Evolutionary conservation across 1,139 yeast species (phyloP), one percentile per base, ranked within the genome.

Genomic region (Magnusiomyces tetraspermus): DNA sequence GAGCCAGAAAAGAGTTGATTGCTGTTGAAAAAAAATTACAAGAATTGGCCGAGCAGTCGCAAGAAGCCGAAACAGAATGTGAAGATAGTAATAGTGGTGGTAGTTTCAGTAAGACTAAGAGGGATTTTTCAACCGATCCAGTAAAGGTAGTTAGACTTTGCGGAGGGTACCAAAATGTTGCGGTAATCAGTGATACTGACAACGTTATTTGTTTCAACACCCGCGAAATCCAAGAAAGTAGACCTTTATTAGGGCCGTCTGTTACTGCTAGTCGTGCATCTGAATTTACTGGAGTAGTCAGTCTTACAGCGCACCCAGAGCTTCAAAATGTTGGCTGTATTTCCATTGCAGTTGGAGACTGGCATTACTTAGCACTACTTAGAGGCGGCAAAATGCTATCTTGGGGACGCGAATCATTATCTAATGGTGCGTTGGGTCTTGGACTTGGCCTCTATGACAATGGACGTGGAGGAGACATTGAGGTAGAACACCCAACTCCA

Each of bases 311-410:
- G 11, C 75, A 75, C 1, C 55, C 71, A 0, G 75, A 72, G 51
- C 63, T 83, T 22, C 87, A 82, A 57, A 71, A 77, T 8, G 66
- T 65, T 19, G 75, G 76, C 11, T 75, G 85, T 43, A 72, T 80
- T 2, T 75, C 82, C 2, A 68, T 85, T 1, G 81, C 80, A 1
- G 76, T 82, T 55, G 95, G 94, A 0, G 95, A 85, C 63, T 82
- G 84, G 61, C 95, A 85, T 63, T 74, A 68, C 48, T 63, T 85
- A 52, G 94, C 88, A 0, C 68, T 85, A 11, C 73, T 82, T 1
- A 71, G 73, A 47, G 72, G 75, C 15, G 95, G 95, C 0, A 72
- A 76, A 2, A 58, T 84, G 15, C 71, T 76, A 50, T 70, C 82
- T 3, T 85, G 94, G 92, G 95, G 95, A 0, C 55, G 73, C 3